Conservation (phyloP, 352 stramenopile species). For the Phytophthora crassamura region DNA sequence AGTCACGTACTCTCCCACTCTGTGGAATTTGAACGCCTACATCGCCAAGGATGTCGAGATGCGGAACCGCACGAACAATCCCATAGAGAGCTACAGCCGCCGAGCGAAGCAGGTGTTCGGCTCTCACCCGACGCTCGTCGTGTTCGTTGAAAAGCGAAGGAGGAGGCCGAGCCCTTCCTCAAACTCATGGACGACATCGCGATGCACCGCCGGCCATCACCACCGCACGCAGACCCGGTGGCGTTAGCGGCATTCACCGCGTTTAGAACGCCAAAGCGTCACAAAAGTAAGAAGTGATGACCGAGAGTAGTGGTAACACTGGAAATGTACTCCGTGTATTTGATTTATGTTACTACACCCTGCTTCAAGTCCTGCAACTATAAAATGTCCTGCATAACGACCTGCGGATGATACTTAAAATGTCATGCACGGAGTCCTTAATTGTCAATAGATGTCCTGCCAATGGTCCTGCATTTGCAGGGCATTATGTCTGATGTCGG, state of each 20-base stretch:
- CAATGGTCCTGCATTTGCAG: no score
- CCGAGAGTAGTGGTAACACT: no score
- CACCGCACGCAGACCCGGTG: constrained; percentile 53
- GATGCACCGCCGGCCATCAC: background rate
- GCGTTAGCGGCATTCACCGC: constrained; percentile 56
- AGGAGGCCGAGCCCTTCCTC: background rate
- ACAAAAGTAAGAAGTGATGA: no score
- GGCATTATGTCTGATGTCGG: no score
- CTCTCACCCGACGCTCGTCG: background rate
- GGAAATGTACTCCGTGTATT: no score
- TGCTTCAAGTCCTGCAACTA: no score
- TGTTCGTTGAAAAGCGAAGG: constrained; percentile 9
- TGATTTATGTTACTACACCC: no score
- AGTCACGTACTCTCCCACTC: background rate
- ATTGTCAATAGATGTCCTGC: no score
- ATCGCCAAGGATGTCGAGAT: background rate
- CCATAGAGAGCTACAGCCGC: constrained; percentile 10
- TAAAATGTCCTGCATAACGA: no score
- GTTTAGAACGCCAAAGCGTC: background rate
- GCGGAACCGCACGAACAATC: constrained; percentile 17
- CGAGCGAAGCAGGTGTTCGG: constrained; percentile 4
- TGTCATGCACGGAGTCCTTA: no score
- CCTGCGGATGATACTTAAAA: no score
- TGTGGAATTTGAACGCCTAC: constrained; percentile 10
- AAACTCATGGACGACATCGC: no score